Evolutionary conservation across 805 yeast genomes (phyloP).

Genomic region (Lipomyces orientalis): DNA sequence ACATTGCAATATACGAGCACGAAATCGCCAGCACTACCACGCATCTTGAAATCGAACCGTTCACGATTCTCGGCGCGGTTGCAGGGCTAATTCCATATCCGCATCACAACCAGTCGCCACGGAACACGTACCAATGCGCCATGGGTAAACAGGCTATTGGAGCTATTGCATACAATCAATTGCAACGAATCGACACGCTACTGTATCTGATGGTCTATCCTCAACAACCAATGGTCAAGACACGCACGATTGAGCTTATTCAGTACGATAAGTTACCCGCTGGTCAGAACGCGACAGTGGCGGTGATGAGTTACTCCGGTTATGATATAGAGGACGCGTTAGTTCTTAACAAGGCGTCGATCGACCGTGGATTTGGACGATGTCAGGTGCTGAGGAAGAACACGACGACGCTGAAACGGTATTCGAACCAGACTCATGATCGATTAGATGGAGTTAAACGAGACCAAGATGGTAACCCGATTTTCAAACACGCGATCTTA

Average conservation of each 20-base stretch:
- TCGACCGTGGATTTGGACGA: slow-evolving; percentile 97
- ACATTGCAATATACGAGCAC: slow-evolving; percentile 85
- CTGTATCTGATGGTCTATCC: slow-evolving; percentile 97
- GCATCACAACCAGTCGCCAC: slow-evolving; percentile 98
- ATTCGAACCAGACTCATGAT: slow-evolving; percentile 93
- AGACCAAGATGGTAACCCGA: slow-evolving; percentile 71
- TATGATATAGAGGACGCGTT: slow-evolving; percentile 99
- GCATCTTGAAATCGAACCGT: slow-evolving; percentile 94
- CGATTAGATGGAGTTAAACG: slow-evolving; percentile 89
- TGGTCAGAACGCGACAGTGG: slow-evolving; percentile 98
- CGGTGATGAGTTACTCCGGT: slow-evolving; percentile 98
- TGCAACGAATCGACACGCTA: slow-evolving; percentile 91
- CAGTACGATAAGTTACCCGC: slow-evolving; percentile 97
- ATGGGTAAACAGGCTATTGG: slow-evolving; percentile 99
- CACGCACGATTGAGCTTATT: slow-evolving; percentile 93
- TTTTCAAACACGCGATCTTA: slow-evolving; percentile 81
- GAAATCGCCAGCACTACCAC: slow-evolving; percentile 65
- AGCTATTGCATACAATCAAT: slow-evolving; percentile 96
- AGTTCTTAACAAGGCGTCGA: slow-evolving; percentile 88
- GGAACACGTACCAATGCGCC: slow-evolving; percentile 98
- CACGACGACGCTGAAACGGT: slow-evolving; percentile 85
- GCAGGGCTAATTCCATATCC: slow-evolving; percentile 99
- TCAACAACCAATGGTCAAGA: slow-evolving; percentile 98
- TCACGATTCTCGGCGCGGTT: slow-evolving; percentile 92
- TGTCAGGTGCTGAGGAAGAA: slow-evolving; percentile 95